A percentile compares a stretch with the other conserved stretches of the same genome.
phyloP scores from a whole-genome alignment of 1,284 basidiomycete genomes.

The Chalciporus piperatoides region DNA sequence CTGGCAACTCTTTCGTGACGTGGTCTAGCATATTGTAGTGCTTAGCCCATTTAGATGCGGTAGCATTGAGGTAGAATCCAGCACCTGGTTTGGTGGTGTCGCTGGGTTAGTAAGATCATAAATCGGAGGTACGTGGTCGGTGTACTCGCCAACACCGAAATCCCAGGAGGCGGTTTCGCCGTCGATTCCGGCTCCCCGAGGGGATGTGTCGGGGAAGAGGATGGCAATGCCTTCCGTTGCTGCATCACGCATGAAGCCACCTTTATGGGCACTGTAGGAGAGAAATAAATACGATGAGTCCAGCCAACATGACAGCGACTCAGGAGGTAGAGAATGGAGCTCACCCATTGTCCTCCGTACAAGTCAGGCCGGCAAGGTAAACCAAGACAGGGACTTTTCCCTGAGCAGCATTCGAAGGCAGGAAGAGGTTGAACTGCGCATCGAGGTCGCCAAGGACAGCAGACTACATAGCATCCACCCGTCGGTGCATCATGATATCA shows the following conservation, averaged over 20 bases:
- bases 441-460: slow-evolving; percentile 73
- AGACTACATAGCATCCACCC: slow-evolving; percentile 42
- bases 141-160: slow-evolving; percentile 68
- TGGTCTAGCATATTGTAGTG: slow-evolving; percentile 92
- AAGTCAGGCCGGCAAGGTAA: slow-evolving; percentile 92
- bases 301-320: not conserved
- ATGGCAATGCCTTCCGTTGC: slow-evolving; percentile 83
- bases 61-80: slow-evolving; percentile 93
- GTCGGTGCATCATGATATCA: not conserved
- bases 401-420: slow-evolving; percentile 63
- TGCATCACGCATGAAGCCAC: slow-evolving; percentile 77
- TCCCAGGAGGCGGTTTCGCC: slow-evolving; percentile 91
- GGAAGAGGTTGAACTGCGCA: slow-evolving; percentile 87
- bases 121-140: not conserved
- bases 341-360: slow-evolving; percentile 94
- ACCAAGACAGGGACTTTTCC: slow-evolving; percentile 78
- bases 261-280: slow-evolving; percentile 75
- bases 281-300: not conserved
- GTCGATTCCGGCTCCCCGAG: slow-evolving; percentile 86
- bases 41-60: slow-evolving; percentile 71
- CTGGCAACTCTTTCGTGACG: slow-evolving; percentile 79
- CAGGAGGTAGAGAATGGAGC: slow-evolving; percentile 18
- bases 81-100: slow-evolving; percentile 52
- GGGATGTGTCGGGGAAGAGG: slow-evolving; percentile 95
- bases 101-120: slow-evolving; percentile 1